Percentiles rank a stretch among this genome's conserved stretches.
phyloP scores from a whole-genome alignment of 1,284 basidiomycete genomes.

The Trichosporon asahii region DNA sequence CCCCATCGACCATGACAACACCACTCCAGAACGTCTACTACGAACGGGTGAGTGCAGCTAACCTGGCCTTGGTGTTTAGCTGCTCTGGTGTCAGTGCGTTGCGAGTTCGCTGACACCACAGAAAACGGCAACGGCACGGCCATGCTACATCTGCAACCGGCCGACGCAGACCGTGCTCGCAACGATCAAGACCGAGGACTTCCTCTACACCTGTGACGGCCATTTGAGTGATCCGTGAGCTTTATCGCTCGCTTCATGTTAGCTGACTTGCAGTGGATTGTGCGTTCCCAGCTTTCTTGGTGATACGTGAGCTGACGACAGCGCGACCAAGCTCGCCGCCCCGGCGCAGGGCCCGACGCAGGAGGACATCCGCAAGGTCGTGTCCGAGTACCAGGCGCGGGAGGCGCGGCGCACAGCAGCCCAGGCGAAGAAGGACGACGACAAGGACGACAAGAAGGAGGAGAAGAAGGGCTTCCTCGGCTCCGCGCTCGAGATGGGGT shows the following conservation, averaged over 20 bases:
- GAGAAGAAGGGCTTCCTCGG: conserved; percentile 11
- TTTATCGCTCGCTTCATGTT: not conserved
- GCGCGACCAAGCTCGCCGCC: conserved; percentile 40
- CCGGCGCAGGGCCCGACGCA: conserved; percentile 36
- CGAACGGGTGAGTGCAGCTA: conserved; percentile 34
- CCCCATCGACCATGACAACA: conserved; percentile 5
- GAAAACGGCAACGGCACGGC: conserved; percentile 45
- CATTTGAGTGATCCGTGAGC: conserved; percentile 49
- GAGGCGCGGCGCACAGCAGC: conserved; percentile 35
- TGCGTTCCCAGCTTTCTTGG: conserved; percentile 12
- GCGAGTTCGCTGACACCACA: conserved; percentile 14
- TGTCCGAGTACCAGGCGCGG: conserved; percentile 44
- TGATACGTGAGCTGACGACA: conserved; percentile 21
- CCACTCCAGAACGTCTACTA: conserved; percentile 49
- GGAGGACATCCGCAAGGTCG: conserved; percentile 50
- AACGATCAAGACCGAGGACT: conserved; percentile 49
- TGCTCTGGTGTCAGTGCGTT: not conserved
- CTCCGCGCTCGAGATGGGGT: conserved; percentile 1
- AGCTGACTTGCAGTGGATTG: conserved; percentile 25
- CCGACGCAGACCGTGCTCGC: conserved; percentile 47
- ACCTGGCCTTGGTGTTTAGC: not conserved
- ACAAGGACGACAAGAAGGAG: conserved; percentile 21
- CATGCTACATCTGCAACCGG: conserved; percentile 49
- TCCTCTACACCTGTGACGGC: conserved; percentile 47
- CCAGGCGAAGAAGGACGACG: conserved; percentile 22